Evolutionary conservation across 306 rosid genomes (phyloP), one percentile per base, ranked within the genome.

Genomic region (Fragaria vesca): DNA sequence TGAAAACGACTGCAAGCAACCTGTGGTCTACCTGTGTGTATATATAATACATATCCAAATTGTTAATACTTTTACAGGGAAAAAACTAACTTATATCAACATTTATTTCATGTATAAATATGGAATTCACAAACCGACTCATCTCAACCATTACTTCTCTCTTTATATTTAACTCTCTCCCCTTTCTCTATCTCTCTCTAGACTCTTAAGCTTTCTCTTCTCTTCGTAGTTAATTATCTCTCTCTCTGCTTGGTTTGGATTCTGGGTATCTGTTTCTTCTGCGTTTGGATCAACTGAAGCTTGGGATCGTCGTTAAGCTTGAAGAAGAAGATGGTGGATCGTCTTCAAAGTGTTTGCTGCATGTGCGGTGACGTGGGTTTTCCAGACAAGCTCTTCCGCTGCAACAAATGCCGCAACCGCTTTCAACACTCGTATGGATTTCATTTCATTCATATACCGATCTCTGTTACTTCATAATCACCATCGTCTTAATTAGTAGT

Each of bases 351-450:
- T 2, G 96, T 94, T 11, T 94, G 98, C 81, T 92, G 96, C 97
- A 86, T 94, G 96, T 94, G 98, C 43, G 98, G 98, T 40, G 98
- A 94, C 69, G 86, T 94, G 79, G 98, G 98, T 71, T 94, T 94
- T 83, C 84, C 90, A 2, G 94, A 94, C 85, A 94, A 94, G 80
- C 93, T 94, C 69, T 94, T 94, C 86, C 98, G 96, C 84, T 94
- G 98, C 88, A 86, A 84, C 92, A 87, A 87, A 72, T 94, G 98
- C 85, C 87, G 67, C 73, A 81, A 88, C 81, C 98, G 98, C 15
- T 94, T 82, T 86, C 98, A 94, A 73, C 98, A 94, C 94, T 92
- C 94, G 94, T 94, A 89, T 42, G 84, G 5, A 12, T 48, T 50
- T 42, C 47, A 8, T 28, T 38, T 62, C 68, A 13, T 18, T 78